These are phyloP conservation scores for Limnanthes douglasii DNA, from an alignment of 345 rosid genomes.

Conservation along the genomic window DNA sequence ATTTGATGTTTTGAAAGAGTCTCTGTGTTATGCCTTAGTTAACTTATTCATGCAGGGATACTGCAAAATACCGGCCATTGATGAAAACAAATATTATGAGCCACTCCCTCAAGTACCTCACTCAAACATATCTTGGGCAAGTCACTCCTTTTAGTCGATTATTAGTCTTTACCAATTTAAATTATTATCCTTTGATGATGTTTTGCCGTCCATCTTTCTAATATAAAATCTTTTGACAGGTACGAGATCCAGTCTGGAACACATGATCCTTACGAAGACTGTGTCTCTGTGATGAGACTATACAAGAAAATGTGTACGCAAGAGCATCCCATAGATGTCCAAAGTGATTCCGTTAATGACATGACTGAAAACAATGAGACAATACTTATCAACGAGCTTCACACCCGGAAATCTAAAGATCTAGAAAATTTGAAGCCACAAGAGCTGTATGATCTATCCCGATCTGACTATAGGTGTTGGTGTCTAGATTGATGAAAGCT, in stretches of 20 bases:
- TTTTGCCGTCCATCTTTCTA: not conserved
- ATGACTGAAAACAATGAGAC: conserved; percentile 6
- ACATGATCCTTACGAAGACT: conserved; percentile 59
- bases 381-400: conserved; percentile 11
- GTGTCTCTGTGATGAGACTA: conserved; percentile 51
- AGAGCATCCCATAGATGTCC: conserved; percentile 24
- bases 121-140: conserved; percentile 48
- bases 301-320: conserved; percentile 54
- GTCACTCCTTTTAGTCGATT: conserved; percentile 9
- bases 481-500: conserved; percentile 27
- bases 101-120: conserved; percentile 68
- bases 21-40: no score
- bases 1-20: no score
- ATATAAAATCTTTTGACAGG: conserved; percentile 14
- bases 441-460: conserved; percentile 38
- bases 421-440: conserved; percentile 46
- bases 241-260: conserved; percentile 41
- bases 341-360: no score
- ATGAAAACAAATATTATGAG: conserved; percentile 63
- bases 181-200: not conserved
- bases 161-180: not conserved
- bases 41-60: conserved; percentile 55
- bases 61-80: conserved; percentile 54
- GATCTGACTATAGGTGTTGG: conserved; percentile 49
- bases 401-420: conserved; percentile 26